Evolutionary conservation across 768 basidiomycete species (phyloP).

Genomic region (Mycena floridula): DNA sequence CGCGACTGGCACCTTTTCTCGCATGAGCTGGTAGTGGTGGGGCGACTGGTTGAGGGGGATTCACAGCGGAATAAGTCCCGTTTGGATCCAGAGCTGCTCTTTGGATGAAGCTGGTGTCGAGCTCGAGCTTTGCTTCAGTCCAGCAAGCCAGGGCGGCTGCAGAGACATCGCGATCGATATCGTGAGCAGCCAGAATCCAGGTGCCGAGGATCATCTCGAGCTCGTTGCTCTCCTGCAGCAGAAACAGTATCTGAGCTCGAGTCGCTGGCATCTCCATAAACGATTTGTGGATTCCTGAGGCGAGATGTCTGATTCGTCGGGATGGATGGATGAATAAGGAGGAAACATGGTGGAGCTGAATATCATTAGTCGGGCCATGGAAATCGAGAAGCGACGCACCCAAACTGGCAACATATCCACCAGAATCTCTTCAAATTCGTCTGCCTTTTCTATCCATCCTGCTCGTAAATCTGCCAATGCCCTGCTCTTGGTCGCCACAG

Average conservation of each 20-base stretch:
- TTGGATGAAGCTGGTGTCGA: background rate
- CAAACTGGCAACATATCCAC: conserved; percentile 81
- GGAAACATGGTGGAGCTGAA: conserved; percentile 81
- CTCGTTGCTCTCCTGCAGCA: conserved; percentile 35
- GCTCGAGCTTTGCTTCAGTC: no score
- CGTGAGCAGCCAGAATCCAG: conserved; percentile 69
- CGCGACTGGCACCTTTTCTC: no score
- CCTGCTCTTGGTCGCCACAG: conserved; percentile 73
- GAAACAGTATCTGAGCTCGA: conserved; percentile 44
- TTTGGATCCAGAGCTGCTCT: conserved; percentile 43
- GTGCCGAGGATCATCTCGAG: conserved; percentile 57
- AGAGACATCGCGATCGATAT: conserved; percentile 62
- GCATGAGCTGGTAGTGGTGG: conserved; percentile 21
- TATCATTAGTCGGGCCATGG: conserved; percentile 1
- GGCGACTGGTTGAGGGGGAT: conserved; percentile 49
- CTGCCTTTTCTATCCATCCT: conserved; percentile 56
- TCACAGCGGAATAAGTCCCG: conserved; percentile 52
- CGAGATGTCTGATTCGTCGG: conserved; percentile 61
- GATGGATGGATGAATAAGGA: conserved; percentile 76
- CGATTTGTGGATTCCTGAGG: conserved; percentile 55
- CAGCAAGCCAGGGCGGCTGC: conserved; percentile 38
- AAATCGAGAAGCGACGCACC: conserved; percentile 48
- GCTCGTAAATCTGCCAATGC: conserved; percentile 86
- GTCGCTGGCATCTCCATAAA: conserved; percentile 54
- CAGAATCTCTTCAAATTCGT: conserved; percentile 29